Conservation (phyloP, 768 basidiomycete genomes). For the Cystofilobasidium capitatum region DNA sequence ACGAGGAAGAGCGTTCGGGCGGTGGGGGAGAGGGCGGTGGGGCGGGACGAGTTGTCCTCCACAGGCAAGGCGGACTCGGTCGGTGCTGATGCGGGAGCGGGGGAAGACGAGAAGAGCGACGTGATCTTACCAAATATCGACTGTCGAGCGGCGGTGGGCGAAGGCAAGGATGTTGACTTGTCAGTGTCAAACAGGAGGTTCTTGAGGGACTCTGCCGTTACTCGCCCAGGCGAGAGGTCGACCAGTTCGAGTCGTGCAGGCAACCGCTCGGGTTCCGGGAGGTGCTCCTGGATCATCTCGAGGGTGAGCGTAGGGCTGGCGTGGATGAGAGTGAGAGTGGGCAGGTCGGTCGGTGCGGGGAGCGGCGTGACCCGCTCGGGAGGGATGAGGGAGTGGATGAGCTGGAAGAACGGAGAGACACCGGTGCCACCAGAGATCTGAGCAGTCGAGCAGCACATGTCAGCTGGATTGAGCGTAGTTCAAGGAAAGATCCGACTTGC, state of each 20-base stretch:
- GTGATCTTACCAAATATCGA: neutral
- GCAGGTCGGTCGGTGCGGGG: slow-evolving; percentile 17
- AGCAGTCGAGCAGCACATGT: neutral
- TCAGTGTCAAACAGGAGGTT: slow-evolving; percentile 1
- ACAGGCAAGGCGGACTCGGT: neutral
- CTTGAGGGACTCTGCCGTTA: slow-evolving; percentile 4
- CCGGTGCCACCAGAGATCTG: slow-evolving; percentile 28
- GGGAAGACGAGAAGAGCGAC: neutral
- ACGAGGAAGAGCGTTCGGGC: slow-evolving; percentile 20
- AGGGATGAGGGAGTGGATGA: slow-evolving; percentile 20
- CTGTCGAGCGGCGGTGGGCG: too few relatives aligned
- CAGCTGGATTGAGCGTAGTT: neutral
- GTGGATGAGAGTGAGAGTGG: slow-evolving; percentile 26
- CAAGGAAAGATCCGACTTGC: neutral
- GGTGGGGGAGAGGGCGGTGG: slow-evolving; percentile 9
- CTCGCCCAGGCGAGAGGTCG: slow-evolving; percentile 19
- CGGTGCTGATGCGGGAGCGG: neutral
- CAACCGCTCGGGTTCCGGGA: slow-evolving; percentile 22
- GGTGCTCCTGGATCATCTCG: slow-evolving; percentile 10
- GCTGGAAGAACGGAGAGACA: slow-evolving; percentile 23
- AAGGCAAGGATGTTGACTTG: neutral
- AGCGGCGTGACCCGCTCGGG: neutral
- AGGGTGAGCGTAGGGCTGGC: slow-evolving; percentile 12
- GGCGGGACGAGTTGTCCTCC: slow-evolving; percentile 2
- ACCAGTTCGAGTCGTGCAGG: slow-evolving; percentile 23